Evolutionary conservation across 208 protist genomes (phyloP), one percentile per base, ranked within the genome.

Genomic region (Histomonas meleagridis): DNA sequence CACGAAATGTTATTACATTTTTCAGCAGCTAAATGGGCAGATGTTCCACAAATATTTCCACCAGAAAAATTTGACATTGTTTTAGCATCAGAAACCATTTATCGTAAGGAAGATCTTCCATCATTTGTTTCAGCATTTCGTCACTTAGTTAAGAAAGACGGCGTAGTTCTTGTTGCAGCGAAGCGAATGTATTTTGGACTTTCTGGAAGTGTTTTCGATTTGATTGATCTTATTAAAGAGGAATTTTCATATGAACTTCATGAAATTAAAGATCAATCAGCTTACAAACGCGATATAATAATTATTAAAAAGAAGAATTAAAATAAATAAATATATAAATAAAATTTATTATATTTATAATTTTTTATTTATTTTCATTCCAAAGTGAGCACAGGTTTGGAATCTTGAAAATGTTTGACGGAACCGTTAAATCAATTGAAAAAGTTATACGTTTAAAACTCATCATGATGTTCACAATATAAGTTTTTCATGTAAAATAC

Each of bases 171-270:
- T 38, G 43, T 86, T 57, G 76, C 76, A 1, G 76, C 76, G 38
- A 86, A 86, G 18, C 51, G 76, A 38, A 55, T 49, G 18, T 86
- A 86, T 57, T 86, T 86, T 26, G 76, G 76, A 9, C 76, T 86
- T 86, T 86, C 76, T 86, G 76, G 76, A 51, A 86, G 76, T 57
- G 76, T 86, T 38, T 55, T 55, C 38, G 76, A 86, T 48, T 86
- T 86, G 1, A 55, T 55, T 16, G 26, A 55, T 16, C 16, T 51
- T 14, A 55, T 86, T n/a, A 55, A 55, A 57, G 23, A 18, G 5
- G 55, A 43, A 38, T 86, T 55, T 38, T 57, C 43, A 2, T 16
- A 86, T 57, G 26, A 86, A 38, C 5, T 86, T 16, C 7, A 51
- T 51, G 40, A 86, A 51, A 18, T 55, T 16, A 46, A 51, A 55